Conservation (phyloP, 1,284 basidiomycete genomes). For the Violaceomyces palustris region DNA sequence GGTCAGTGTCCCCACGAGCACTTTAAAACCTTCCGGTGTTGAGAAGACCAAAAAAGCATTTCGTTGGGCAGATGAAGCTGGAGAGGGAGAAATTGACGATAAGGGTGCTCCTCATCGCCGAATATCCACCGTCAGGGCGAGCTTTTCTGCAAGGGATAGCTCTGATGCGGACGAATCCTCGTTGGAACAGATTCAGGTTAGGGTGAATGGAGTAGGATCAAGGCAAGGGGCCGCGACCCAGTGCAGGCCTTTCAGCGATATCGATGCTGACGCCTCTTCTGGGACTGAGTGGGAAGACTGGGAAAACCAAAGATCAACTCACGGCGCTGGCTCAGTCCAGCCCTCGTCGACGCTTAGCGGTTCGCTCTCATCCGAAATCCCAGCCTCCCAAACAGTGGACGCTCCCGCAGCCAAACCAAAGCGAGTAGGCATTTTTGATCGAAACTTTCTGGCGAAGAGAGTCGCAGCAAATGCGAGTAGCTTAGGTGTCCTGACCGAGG, state of each 20-base stretch:
- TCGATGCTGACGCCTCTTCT: not conserved
- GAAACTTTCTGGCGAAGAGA: conserved; percentile 1
- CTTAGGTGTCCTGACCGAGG: not conserved
- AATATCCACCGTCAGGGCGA: too few species aligned
- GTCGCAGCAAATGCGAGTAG: not conserved
- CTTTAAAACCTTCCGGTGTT: not conserved
- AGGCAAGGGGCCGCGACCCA: not conserved
- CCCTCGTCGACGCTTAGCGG: not conserved
- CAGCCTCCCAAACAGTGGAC: not conserved
- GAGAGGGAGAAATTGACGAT: conserved; percentile 74
- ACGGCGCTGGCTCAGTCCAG: not conserved
- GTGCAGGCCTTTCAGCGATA: not conserved
- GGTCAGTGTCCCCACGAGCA: too few species aligned
- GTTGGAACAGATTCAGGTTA: conserved; percentile 2
- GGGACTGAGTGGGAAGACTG: conserved; percentile 10
- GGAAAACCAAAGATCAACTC: not conserved
- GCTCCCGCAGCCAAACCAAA: not conserved
- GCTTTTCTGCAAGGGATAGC: too few species aligned
- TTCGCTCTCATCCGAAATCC: not conserved
- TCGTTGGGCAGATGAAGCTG: conserved; percentile 82
- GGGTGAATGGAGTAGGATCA: not conserved
- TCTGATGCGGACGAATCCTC: not conserved
- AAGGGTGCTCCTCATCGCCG: conserved; percentile 54
- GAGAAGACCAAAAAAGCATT: conserved; percentile 65
- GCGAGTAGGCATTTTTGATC: conserved; percentile 1